Evolutionary conservation across 108 stramenopile genomes (phyloP).

Genomic region (Aurantiochytrium sp.): DNA sequence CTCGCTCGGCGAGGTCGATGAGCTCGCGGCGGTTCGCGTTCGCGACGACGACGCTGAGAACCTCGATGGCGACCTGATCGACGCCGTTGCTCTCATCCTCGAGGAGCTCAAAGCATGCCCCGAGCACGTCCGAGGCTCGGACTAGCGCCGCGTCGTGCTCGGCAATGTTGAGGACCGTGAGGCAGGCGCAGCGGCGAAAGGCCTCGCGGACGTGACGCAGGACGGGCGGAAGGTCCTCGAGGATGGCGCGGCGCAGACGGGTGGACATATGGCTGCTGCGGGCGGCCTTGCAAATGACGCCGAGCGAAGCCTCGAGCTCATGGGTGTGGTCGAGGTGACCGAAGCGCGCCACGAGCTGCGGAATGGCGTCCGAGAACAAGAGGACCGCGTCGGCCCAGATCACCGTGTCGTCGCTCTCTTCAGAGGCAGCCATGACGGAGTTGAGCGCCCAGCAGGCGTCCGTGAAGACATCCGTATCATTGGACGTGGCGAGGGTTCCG

Average conservation of each 20-base stretch:
- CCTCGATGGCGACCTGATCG: background rate
- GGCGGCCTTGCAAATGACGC: too few relatives aligned
- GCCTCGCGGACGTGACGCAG: background rate
- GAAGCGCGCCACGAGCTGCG: too few relatives aligned
- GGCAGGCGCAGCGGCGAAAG: background rate
- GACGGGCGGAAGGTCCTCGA: background rate
- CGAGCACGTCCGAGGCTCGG: background rate
- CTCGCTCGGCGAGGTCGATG: background rate
- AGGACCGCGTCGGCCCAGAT: background rate
- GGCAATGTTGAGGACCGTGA: background rate
- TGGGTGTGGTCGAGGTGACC: too few relatives aligned
- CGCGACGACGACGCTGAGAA: background rate
- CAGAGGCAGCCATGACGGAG: background rate
- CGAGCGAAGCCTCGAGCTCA: too few relatives aligned
- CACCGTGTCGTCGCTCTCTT: background rate
- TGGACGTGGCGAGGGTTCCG: background rate
- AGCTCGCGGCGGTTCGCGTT: background rate
- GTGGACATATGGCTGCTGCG: too few relatives aligned
- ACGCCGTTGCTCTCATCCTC: background rate
- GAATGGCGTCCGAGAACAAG: background rate
- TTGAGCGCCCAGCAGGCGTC: background rate
- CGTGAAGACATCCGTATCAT: background rate
- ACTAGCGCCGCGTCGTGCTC: background rate
- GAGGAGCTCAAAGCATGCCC: background rate
- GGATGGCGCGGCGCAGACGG: too few relatives aligned